A percentile compares a stretch with the other conserved stretches of the same genome.
Conservation (phyloP, 345 rosid species). For the Tarenaya hassleriana region DNA sequence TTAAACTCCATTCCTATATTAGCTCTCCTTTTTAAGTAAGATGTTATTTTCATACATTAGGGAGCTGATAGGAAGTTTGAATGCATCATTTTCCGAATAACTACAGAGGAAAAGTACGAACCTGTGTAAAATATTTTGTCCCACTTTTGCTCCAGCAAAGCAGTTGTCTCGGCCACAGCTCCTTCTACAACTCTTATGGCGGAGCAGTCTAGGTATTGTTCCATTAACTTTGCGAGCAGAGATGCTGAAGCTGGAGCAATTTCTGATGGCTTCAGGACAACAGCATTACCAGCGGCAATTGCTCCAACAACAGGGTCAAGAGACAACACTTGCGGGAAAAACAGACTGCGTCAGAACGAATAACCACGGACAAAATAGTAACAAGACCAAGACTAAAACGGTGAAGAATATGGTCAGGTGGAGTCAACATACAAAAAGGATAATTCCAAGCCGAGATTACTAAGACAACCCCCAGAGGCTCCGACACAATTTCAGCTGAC, state of each 20-base stretch:
- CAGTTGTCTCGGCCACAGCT: slow-evolving; percentile 62
- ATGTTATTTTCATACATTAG: not conserved
- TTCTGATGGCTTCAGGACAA: slow-evolving; percentile 94
- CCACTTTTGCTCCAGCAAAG: slow-evolving; percentile 89
- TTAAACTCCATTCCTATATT: not conserved
- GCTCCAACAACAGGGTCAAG: slow-evolving; percentile 95
- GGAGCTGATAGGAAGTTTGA: no score
- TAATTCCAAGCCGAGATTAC: slow-evolving; percentile 95
- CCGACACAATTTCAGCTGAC: slow-evolving; percentile 82
- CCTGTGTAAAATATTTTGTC: slow-evolving; percentile 98
- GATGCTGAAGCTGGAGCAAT: slow-evolving; percentile 69
- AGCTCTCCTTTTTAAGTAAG: not conserved
- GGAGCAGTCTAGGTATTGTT: slow-evolving; percentile 61
- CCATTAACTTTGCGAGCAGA: slow-evolving; percentile 55
- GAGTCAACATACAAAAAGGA: slow-evolving; percentile 64
- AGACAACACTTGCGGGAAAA: slow-evolving; percentile 53
- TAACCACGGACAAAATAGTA: not conserved
- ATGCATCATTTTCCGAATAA: slow-evolving; percentile 1
- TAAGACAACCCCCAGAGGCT: slow-evolving; percentile 87
- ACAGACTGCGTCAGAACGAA: slow-evolving; percentile 1
- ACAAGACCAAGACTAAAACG: not conserved
- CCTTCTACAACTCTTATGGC: slow-evolving; percentile 80
- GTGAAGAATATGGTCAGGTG: slow-evolving; percentile 12
- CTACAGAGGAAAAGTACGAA: slow-evolving; percentile 20
- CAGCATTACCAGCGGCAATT: slow-evolving; percentile 86